phyloP scores from a whole-genome alignment of 139 green algal species.

The Picochlorum sp. region DNA sequence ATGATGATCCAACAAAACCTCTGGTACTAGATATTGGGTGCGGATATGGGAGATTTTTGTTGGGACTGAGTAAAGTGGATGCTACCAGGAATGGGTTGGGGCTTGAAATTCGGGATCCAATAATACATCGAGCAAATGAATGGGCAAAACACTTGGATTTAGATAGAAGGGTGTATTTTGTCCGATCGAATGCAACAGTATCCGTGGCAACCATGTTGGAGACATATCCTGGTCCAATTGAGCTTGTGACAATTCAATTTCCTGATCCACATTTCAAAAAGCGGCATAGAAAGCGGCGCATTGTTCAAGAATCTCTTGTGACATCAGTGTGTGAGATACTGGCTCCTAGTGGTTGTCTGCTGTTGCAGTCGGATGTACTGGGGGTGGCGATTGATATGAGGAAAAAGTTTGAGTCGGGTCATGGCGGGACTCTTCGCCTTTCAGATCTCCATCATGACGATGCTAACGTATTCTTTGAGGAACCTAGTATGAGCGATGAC shows the following conservation, averaged over 20 bases:
- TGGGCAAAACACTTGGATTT: constrained; percentile 52
- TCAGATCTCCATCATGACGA: background rate
- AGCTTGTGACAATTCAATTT: constrained; percentile 61
- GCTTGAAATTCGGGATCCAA: constrained; percentile 64
- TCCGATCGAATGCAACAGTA: constrained; percentile 72
- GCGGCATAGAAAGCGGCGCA: constrained; percentile 69
- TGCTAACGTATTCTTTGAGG: constrained; percentile 5
- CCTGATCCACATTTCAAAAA: constrained; percentile 89
- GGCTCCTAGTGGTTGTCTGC: constrained; percentile 35
- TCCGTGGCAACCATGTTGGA: constrained; percentile 47
- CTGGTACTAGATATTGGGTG: constrained; percentile 78
- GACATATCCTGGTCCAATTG: constrained; percentile 57
- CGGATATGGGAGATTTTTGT: constrained; percentile 69
- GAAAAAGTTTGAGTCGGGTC: constrained; percentile 40
- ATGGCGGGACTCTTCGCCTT: constrained; percentile 16
- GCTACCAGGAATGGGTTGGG: constrained; percentile 63
- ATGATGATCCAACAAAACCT: constrained; percentile 40
- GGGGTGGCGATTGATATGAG: constrained; percentile 46
- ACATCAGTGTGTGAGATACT: constrained; percentile 21
- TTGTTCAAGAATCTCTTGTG: constrained; percentile 67
- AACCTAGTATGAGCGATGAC: background rate
- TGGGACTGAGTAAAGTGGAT: constrained; percentile 35
- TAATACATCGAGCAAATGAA: constrained; percentile 64
- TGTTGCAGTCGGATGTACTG: constrained; percentile 71
- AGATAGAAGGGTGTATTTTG: constrained; percentile 44